Percentiles rank a stretch among this genome's conserved stretches.
phyloP scores from a whole-genome alignment of 345 rosid species.

The Isatis tinctoria region DNA sequence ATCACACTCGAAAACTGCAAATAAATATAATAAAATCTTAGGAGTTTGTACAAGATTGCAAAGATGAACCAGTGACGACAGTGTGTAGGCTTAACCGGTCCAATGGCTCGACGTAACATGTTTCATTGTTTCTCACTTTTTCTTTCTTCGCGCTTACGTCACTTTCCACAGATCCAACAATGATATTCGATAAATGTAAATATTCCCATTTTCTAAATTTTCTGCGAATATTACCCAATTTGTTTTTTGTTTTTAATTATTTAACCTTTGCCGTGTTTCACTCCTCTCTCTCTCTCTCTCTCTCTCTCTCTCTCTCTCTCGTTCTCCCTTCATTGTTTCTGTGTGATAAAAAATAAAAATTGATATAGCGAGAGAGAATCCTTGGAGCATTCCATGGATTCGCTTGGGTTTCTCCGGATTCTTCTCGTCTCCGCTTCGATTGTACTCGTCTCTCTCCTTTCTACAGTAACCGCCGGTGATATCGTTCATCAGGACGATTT shows the following conservation, averaged over 20 bases:
- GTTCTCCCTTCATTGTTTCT: background rate
- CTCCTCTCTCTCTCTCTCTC: conserved; percentile 19
- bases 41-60: no score
- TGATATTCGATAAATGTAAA: conserved; percentile 6
- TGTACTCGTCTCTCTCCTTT: conserved; percentile 41
- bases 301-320: conserved; percentile 15
- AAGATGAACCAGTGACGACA: no score
- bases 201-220: conserved; percentile 3
- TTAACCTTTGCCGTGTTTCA: conserved; percentile 1
- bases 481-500: conserved; percentile 83
- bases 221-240: conserved; percentile 6
- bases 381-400: conserved; percentile 55
- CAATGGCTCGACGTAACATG: conserved; percentile 2
- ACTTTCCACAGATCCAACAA: conserved; percentile 31
- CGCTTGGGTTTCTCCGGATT: conserved; percentile 34
- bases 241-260: background rate
- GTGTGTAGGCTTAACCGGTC: conserved; percentile 2
- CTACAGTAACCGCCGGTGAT: conserved; percentile 69
- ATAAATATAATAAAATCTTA: background rate
- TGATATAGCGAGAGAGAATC: conserved; percentile 34
- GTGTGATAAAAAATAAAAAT: conserved; percentile 5
- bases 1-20: background rate
- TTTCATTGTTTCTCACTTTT: background rate
- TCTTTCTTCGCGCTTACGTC: conserved; percentile 18
- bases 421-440: conserved; percentile 37